A percentile compares a stretch with the other conserved stretches of the same genome.
These are phyloP conservation scores for Pseudopyricularia cyperi DNA, from an alignment of 2,329 filamentous ascomycete species.

Conservation along the genomic window DNA sequence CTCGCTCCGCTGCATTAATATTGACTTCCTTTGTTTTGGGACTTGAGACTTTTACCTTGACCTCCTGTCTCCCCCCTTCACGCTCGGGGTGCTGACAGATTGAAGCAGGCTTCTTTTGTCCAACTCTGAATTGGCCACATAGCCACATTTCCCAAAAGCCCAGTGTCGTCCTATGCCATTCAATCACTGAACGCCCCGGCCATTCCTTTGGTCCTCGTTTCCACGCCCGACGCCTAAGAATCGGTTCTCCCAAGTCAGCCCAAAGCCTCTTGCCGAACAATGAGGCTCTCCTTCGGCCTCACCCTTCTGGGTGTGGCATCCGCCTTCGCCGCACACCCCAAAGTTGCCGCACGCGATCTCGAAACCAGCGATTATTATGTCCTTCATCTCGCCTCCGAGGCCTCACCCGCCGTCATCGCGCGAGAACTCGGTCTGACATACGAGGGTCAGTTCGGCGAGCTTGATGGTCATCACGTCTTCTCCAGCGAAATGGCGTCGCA, in stretches of 20 bases:
- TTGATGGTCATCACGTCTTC: slow-evolving; percentile 77
- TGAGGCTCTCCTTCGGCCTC: slow-evolving; percentile 30
- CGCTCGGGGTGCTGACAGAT: not conserved
- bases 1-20: not conserved
- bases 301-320: slow-evolving; percentile 39
- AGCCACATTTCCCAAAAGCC: not conserved
- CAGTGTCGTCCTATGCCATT: not conserved
- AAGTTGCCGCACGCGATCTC: slow-evolving; percentile 53
- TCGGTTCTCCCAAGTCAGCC: not conserved
- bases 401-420: slow-evolving; percentile 58
- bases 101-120: not conserved
- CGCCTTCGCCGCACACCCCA: slow-evolving; percentile 27
- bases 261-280: slow-evolving; percentile 12
- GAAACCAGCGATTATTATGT: slow-evolving; percentile 85
- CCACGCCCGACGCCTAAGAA: not conserved
- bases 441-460: slow-evolving; percentile 67
- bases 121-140: not conserved
- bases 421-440: slow-evolving; percentile 60
- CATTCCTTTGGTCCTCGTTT: not conserved
- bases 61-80: not conserved
- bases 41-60: not conserved
- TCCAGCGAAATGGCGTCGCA: slow-evolving; percentile 50
- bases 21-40: not conserved
- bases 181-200: not conserved
- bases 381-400: slow-evolving; percentile 59